Evolutionary conservation across 75 land plant species (phyloP).

Genomic region (Adiantum capillusveneris): DNA sequence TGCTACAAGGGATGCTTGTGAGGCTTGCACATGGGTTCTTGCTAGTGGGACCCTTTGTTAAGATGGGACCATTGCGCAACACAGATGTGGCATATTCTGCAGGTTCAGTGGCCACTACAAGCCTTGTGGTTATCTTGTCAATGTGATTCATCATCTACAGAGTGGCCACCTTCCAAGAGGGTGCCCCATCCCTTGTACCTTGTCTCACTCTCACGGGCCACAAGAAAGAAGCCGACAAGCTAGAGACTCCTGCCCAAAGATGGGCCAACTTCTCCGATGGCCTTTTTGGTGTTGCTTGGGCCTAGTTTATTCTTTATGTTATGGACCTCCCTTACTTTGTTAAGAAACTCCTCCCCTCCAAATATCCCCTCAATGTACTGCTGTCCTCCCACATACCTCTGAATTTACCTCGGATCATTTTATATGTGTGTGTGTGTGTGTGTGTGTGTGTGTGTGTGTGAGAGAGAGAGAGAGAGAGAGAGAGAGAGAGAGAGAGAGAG

Average conservation of each 20-base stretch:
- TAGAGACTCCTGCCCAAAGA: conserved; percentile 94
- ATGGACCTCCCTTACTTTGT: conserved; percentile 92
- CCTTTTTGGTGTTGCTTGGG: conserved; percentile 91
- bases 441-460: too few species aligned
- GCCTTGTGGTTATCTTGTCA: conserved; percentile 74
- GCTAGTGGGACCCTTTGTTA: conserved; percentile 80
- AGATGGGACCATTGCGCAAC: conserved; percentile 65
- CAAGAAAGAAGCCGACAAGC: conserved; percentile 86
- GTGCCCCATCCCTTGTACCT: conserved; percentile 79
- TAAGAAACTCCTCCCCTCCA: too few species aligned
- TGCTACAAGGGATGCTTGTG: conserved; percentile 81
- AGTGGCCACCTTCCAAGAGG: conserved; percentile 76
- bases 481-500: too few species aligned
- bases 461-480: too few species aligned
- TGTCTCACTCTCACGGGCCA: conserved; percentile 78
- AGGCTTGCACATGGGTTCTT: conserved; percentile 81
- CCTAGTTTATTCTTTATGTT: conserved; percentile 86
- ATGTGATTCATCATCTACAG: conserved; percentile 87
- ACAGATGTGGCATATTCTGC: conserved; percentile 50
- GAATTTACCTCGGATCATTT: too few species aligned
- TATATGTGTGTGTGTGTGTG: too few species aligned
- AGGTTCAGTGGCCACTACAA: conserved; percentile 79
- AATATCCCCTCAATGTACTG: too few species aligned
- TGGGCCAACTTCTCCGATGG: conserved; percentile 95
- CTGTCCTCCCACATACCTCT: too few species aligned